phyloP scores from a whole-genome alignment of 441 rosid genomes.

The Brassica balearica region DNA sequence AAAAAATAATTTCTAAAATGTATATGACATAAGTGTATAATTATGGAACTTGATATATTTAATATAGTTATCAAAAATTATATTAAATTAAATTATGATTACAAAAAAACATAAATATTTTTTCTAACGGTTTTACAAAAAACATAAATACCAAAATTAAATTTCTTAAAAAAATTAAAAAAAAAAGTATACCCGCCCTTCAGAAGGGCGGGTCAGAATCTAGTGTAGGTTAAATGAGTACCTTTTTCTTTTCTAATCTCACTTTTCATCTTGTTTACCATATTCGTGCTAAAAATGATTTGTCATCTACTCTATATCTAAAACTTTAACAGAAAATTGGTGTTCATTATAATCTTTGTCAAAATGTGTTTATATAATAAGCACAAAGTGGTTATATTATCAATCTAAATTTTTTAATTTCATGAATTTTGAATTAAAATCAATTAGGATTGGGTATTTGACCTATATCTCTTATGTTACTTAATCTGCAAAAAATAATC shows the following conservation, averaged over 20 bases:
- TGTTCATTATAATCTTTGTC: neutral
- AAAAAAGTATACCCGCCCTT: too few relatives aligned
- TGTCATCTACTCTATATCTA: neutral
- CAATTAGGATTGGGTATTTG: neutral
- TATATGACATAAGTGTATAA: too few relatives aligned
- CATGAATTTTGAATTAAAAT: neutral
- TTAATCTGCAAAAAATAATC: neutral
- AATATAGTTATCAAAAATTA: too few relatives aligned
- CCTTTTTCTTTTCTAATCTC: slow-evolving; percentile 3
- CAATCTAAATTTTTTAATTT: neutral
- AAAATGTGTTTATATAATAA: neutral
- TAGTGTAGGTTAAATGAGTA: neutral
- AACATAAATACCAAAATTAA: too few relatives aligned
- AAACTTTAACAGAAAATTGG: neutral
- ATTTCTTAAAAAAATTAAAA: too few relatives aligned
- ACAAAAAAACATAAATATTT: too few relatives aligned
- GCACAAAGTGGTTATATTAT: neutral
- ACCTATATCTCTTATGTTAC: neutral
- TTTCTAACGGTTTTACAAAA: too few relatives aligned
- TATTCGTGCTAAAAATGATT: neutral
- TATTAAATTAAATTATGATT: too few relatives aligned
- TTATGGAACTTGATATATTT: too few relatives aligned
- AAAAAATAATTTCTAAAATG: too few relatives aligned
- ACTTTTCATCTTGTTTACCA: neutral
- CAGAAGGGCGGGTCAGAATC: too few relatives aligned